Conservation (phyloP, 2,329 filamentous ascomycete species). For the Cladosporium velox region DNA sequence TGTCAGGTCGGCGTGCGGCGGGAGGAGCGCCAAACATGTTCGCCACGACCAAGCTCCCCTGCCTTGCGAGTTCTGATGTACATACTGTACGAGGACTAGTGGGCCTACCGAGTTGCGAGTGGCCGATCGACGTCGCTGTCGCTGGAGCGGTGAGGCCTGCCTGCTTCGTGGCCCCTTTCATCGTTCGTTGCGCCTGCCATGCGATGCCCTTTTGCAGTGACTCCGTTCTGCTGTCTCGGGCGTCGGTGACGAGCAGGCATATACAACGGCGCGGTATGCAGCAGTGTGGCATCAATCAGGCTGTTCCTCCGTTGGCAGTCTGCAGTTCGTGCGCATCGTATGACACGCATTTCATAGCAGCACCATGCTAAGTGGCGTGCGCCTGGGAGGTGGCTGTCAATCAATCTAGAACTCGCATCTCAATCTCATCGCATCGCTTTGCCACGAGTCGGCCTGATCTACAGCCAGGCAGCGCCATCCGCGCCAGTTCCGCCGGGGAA, state of each 20-base stretch:
- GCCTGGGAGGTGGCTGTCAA: neutral
- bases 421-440: neutral
- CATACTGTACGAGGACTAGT: neutral
- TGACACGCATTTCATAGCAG: conserved; percentile 4
- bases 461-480: neutral
- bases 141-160: conserved; percentile 26
- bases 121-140: neutral
- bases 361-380: conserved; percentile 1
- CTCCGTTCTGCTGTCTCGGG: neutral
- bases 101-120: conserved; percentile 1
- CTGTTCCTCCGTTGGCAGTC: neutral
- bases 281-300: neutral
- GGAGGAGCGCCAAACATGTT: conserved; percentile 23
- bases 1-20: conserved; percentile 12
- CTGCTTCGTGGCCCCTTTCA: conserved; percentile 18
- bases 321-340: conserved; percentile 7
- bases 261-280: conserved; percentile 4
- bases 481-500: neutral
- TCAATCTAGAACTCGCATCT: neutral
- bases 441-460: conserved; percentile 3
- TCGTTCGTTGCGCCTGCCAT: neutral
- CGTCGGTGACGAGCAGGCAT: neutral
- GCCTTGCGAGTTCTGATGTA: neutral
- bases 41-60: conserved; percentile 15
- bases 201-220: neutral